Conservation (phyloP, 306 rosid genomes). For the Casuarina equisetifolia region DNA sequence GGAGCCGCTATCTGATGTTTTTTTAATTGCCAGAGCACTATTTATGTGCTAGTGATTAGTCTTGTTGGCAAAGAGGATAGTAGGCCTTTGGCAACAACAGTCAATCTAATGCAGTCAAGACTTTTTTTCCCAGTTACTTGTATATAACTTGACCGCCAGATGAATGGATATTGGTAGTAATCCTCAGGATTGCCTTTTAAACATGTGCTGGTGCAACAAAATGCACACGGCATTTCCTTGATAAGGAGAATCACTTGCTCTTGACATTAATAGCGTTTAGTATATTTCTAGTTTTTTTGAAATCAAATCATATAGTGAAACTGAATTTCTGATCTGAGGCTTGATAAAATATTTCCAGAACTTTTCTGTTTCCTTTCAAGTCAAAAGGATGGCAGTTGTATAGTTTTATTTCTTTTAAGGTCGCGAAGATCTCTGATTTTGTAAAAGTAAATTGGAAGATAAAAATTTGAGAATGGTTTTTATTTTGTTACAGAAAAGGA, state of each 20-base stretch:
- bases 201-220: background rate
- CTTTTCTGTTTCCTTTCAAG: background rate
- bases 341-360: background rate
- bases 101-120: background rate
- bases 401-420: background rate
- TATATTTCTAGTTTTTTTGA: background rate
- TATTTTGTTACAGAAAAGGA: constrained; percentile 42
- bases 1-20: background rate
- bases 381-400: background rate
- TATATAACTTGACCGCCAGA: background rate
- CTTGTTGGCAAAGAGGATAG: background rate
- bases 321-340: background rate
- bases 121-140: background rate
- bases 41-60: background rate
- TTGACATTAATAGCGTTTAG: background rate
- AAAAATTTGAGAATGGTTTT: constrained; percentile 7
- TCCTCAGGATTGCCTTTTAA: background rate
- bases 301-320: background rate
- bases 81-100: background rate
- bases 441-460: background rate
- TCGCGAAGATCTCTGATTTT: background rate
- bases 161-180: background rate
- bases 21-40: background rate
- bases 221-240: background rate
- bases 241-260: background rate